Base-by-base conservation (phyloP, 768 basidiomycete species). In the Baorangia bicolor region DNA sequence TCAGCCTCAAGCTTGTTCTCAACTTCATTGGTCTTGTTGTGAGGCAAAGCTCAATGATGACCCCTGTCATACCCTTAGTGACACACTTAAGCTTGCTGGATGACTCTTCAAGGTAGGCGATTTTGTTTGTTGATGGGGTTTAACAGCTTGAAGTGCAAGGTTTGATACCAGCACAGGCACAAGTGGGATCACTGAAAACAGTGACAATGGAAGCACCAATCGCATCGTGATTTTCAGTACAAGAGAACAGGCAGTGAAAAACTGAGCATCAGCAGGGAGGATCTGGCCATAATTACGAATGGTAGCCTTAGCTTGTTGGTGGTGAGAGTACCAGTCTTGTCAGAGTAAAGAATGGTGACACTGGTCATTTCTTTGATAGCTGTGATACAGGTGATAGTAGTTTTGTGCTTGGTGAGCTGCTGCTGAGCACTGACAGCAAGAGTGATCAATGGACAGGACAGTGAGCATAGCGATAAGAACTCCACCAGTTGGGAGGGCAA, bases 401-500 rank as follows among this genome's bases (percentile, higher is more conserved):
- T 95, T 82, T 98, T 97, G 84, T 98, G 92, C 81, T 95, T 95
- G 67, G 96, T 95, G 62, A 98, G 87, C 72, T 98, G 96, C n/a
- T n/a, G n/a, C 76, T 97, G 94, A 38, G 96, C 96, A 77, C 96
- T 95, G 70, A 98, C 95, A 50, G 96, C 96, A 69, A 98, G 92
- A 23, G 96, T 98, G 77, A 98, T n/a, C n/a, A n/a, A n/a, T 96
- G 53, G 94, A 97, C 57, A 98, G 77, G 62, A 98, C 95, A 57
- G 96, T 98, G 63, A 96, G 96, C 96, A 98, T 98, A 72, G 96
- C 96, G 75, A 98, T 98, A 67, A 96, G 96, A 70, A 98, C 98
- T 80, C 96, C 96, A 81, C 96, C 96, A 75, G 98, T 98, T 83
- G 98, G 83, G 73, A 98, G 91, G 61, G 97, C 96, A 33, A 98